A percentile compares a stretch with the other conserved stretches of the same genome.
phyloP scores from a whole-genome alignment of 768 basidiomycete genomes.

The Boletus reticulatus region DNA sequence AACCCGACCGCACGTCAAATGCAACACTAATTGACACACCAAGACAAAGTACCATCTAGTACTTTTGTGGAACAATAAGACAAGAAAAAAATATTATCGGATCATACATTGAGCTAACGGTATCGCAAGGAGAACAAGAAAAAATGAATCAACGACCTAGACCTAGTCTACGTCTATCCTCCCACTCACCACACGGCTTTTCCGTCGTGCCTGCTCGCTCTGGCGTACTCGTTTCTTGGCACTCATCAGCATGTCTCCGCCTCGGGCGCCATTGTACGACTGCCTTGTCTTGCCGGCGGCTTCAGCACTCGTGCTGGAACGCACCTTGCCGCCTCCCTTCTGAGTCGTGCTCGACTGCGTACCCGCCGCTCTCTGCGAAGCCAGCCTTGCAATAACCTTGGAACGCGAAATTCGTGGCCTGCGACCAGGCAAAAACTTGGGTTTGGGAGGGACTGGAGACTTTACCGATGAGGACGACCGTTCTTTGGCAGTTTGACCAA shows the following conservation, averaged over 20 bases:
- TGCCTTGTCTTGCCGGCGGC: constrained; percentile 23
- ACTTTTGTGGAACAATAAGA: neutral
- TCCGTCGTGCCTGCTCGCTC: constrained; percentile 68
- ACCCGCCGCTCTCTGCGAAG: constrained; percentile 59
- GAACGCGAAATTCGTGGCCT: constrained; percentile 81
- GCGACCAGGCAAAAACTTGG: constrained; percentile 41
- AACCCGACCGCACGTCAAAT: neutral
- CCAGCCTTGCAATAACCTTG: constrained; percentile 73
- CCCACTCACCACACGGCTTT: constrained; percentile 38
- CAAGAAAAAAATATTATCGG: constrained; percentile 6
- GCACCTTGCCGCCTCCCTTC: constrained; percentile 31
- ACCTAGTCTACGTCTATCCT: constrained; percentile 14
- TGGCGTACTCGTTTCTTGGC: constrained; percentile 74
- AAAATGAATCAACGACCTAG: neutral
- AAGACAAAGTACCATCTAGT: neutral
- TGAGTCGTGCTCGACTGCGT: constrained; percentile 7
- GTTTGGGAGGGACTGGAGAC: constrained; percentile 23
- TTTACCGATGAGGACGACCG: constrained; percentile 5
- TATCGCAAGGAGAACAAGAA: constrained; percentile 4
- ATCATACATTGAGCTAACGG: constrained; percentile 11
- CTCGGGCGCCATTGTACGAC: constrained; percentile 24
- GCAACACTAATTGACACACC: neutral
- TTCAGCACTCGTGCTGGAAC: constrained; percentile 53
- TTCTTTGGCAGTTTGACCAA: constrained; percentile 4
- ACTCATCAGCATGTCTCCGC: constrained; percentile 49